Conservation (phyloP, 2,329 filamentous ascomycete genomes). For the Exophiala lecanii-corni region DNA sequence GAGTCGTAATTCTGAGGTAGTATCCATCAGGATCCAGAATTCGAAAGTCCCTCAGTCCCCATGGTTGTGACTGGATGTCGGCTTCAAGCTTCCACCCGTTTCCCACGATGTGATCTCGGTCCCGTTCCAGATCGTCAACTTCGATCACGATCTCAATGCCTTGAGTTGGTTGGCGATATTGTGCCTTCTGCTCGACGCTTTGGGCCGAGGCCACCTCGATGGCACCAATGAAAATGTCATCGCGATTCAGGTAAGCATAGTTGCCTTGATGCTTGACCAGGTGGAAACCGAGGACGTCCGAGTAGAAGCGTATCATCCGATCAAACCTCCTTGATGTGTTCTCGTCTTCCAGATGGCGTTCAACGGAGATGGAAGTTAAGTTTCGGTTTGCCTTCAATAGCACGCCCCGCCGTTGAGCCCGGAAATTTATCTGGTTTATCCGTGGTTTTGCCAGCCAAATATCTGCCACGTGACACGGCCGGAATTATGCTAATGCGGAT, state of each 20-base stretch:
- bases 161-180: slow-evolving; percentile 11
- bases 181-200: slow-evolving; percentile 10
- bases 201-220: slow-evolving; percentile 9
- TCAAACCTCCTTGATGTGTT: too few relatives aligned
- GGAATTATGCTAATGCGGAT: too few relatives aligned
- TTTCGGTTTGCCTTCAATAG: not conserved
- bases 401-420: too few relatives aligned
- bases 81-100: slow-evolving; percentile 13
- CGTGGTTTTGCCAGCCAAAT: too few relatives aligned
- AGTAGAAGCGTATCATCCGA: slow-evolving; percentile 17
- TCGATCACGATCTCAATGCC: slow-evolving; percentile 21
- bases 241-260: slow-evolving; percentile 18
- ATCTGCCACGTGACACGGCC: too few relatives aligned
- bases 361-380: too few relatives aligned
- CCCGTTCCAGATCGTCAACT: slow-evolving; percentile 18
- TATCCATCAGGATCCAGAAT: slow-evolving; percentile 20
- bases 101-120: slow-evolving; percentile 14
- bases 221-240: slow-evolving; percentile 20
- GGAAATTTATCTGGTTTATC: too few relatives aligned
- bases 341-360: too few relatives aligned
- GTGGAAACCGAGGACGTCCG: slow-evolving; percentile 14
- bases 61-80: slow-evolving; percentile 16
- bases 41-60: slow-evolving; percentile 20
- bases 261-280: slow-evolving; percentile 15
- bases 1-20: slow-evolving; percentile 14